Percentiles rank a stretch among this genome's conserved stretches.
phyloP scores from a whole-genome alignment of 2,329 filamentous ascomycete genomes.

The Lasiodiplodia citricola region DNA sequence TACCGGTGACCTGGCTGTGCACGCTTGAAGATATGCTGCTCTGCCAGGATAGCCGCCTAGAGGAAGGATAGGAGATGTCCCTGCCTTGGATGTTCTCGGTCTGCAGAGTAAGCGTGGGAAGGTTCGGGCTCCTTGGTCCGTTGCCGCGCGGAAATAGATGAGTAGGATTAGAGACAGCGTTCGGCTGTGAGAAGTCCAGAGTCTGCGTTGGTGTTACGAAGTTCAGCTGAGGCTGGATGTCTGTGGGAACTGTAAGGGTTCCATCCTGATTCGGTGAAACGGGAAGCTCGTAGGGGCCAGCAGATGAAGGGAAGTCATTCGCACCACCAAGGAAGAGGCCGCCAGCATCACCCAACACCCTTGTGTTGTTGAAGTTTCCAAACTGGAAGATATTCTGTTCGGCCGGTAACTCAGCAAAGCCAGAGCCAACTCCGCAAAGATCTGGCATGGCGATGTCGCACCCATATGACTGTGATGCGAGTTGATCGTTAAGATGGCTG shows the following conservation, averaged over 20 bases:
- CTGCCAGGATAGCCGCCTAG: neutral
- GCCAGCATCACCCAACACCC: no score
- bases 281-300: neutral
- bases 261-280: neutral
- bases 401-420: neutral
- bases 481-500: neutral
- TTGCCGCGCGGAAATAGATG: neutral
- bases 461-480: neutral
- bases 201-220: neutral
- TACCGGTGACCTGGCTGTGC: neutral
- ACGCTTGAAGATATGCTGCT: neutral
- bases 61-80: neutral
- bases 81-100: neutral
- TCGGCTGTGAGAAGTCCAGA: no score
- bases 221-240: neutral
- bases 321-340: neutral
- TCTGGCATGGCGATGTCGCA: neutral
- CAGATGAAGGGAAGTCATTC: neutral
- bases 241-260: no score
- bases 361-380: no score
- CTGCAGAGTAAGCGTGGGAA: neutral
- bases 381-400: neutral
- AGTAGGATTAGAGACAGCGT: neutral
- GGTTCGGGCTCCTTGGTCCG: neutral
- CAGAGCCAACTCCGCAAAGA: neutral